Evolutionary conservation across 2,329 filamentous ascomycete species (phyloP).

Genomic region (Amauroascus niger): DNA sequence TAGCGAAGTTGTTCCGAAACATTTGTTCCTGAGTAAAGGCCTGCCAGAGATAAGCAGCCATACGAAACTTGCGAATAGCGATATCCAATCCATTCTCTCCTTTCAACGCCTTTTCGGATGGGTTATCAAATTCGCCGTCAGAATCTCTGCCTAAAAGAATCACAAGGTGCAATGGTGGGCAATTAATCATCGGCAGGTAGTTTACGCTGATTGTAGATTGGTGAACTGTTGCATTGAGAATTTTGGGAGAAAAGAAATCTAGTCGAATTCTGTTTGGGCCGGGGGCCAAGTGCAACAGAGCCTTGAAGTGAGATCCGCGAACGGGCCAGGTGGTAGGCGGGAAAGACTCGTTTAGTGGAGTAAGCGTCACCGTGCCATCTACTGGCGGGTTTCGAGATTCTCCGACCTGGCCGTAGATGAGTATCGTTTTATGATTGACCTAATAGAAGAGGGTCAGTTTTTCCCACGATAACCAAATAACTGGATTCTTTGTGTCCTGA

Average conservation of each 20-base stretch:
- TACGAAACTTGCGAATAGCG: constrained; percentile 81
- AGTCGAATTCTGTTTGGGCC: constrained; percentile 82
- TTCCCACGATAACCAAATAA: constrained; percentile 11
- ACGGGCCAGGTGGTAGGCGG: constrained; percentile 81
- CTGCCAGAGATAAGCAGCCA: constrained; percentile 94
- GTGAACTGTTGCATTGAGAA: constrained; percentile 60
- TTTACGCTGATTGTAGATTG: constrained; percentile 73
- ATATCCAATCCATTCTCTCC: constrained; percentile 75
- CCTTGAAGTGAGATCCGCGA: constrained; percentile 81
- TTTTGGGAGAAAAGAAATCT: constrained; percentile 76
- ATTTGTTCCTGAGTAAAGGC: constrained; percentile 96
- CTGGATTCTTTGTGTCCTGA: not conserved
- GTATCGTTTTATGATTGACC: constrained; percentile 85
- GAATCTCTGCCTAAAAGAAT: constrained; percentile 85
- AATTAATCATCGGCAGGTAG: constrained; percentile 67
- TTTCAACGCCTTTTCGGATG: constrained; percentile 61
- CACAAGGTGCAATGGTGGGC: constrained; percentile 79
- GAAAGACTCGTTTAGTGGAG: constrained; percentile 75
- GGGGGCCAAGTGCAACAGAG: constrained; percentile 77
- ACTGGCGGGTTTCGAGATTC: constrained; percentile 54
- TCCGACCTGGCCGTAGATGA: constrained; percentile 71
- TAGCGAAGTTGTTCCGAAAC: constrained; percentile 76
- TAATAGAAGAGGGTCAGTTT: constrained; percentile 30
- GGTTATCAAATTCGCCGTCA: constrained; percentile 70
- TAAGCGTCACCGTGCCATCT: constrained; percentile 70